A percentile compares a stretch with the other conserved stretches of the same genome.
Conservation (phyloP, 768 basidiomycete genomes). For the Symmetrospora coprosmae region DNA sequence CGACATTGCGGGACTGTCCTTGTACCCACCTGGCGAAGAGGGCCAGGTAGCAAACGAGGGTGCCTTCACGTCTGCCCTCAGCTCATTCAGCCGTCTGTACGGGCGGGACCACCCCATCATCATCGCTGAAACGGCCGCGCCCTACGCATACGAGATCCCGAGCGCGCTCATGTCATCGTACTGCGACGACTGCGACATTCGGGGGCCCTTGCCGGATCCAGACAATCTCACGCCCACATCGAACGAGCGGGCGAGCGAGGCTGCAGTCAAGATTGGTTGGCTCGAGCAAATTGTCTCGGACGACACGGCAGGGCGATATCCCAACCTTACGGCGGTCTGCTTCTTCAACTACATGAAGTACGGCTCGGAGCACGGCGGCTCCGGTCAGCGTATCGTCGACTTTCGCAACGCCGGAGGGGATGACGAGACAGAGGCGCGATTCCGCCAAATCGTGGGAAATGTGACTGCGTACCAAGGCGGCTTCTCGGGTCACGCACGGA, state of each 20-base stretch:
- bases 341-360: slow-evolving; percentile 27
- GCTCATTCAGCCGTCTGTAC: slow-evolving; percentile 16
- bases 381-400: slow-evolving; percentile 3
- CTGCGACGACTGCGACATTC: slow-evolving; percentile 13
- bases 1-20: slow-evolving; percentile 25
- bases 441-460: slow-evolving; percentile 22
- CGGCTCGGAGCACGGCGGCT: slow-evolving; percentile 8
- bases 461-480: slow-evolving; percentile 24
- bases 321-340: slow-evolving; percentile 25
- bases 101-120: slow-evolving; percentile 23
- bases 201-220: not conserved
- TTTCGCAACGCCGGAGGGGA: slow-evolving; percentile 18
- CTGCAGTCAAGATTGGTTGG: slow-evolving; percentile 23
- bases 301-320: slow-evolving; percentile 21
- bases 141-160: slow-evolving; percentile 25
- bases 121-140: slow-evolving; percentile 23
- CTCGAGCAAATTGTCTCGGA: slow-evolving; percentile 20
- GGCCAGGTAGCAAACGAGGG: slow-evolving; percentile 5
- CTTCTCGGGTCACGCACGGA: not conserved
- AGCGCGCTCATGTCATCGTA: not conserved
- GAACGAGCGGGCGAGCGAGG: slow-evolving; percentile 9
- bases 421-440: not conserved
- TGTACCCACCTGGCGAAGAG: slow-evolving; percentile 18
- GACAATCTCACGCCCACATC: slow-evolving; percentile 11
- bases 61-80: not conserved